Evolutionary conservation across 2,329 filamentous ascomycete species (phyloP), one percentile per base, ranked within the genome.

Genomic region (Arachnopeziza araneosa): DNA sequence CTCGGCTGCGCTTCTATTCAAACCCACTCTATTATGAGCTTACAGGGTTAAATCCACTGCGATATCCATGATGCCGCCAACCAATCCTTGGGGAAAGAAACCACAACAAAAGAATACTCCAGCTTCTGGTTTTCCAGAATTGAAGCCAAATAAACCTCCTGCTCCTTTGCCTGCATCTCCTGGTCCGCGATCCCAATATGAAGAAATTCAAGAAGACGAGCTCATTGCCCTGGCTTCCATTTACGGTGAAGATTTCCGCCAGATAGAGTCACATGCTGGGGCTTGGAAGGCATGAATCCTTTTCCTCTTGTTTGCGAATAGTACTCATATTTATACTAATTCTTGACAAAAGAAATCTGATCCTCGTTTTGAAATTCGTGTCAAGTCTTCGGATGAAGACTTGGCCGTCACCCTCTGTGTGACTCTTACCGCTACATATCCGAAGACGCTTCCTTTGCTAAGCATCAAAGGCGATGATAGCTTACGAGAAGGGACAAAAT

Each of bases 361-460:
- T 70, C 88, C 91, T 19, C 83, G 85, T 0, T 96, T 98, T 73
- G 90, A 90, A 66, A 86, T 98, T 56, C 84, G 82, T 56, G 80
- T 98, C 64, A 91, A 85, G 10, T 85, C 85, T 3, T 87, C 85
- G 0, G 88, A 95, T 69, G 81, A 85, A 48, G 87, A 92, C 54
- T 83, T 91, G 62, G 81, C 81, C 24, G 79, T 92, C 49, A 85
- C 84, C 1, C 76, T 98, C n/a, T 81, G 84, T 54, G 91, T 96
- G 56, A 87, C 90, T 59, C 79, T 98, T 66, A 95, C 91, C 9
- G 89, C 92, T 7, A 96, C 93, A 0, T 98, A 98, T 72, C 95
- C 93, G 3, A 96, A 91, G 71, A 89, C 91, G 1, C 78, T 86
- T 1, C 93, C 93, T 1, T 77, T 91, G 12, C 76, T 96, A 17